These are phyloP conservation scores for Rubia peregrina DNA, from an alignment of 305 asterid genomes.

Conservation along the genomic window DNA sequence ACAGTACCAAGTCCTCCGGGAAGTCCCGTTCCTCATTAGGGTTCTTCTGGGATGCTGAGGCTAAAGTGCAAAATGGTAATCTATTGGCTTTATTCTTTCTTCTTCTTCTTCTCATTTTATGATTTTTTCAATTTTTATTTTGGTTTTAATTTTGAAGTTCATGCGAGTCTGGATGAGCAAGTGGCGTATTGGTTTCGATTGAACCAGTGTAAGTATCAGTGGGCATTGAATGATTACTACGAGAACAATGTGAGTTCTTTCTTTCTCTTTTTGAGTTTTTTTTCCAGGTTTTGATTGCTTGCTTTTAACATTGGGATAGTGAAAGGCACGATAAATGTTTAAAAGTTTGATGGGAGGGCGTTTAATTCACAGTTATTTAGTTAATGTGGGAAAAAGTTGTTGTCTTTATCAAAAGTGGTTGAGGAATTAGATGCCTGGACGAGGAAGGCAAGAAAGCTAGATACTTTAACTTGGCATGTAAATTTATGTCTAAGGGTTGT, in stretches of 20 bases:
- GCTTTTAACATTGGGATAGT: not conserved
- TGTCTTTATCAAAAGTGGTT: conserved; percentile 6
- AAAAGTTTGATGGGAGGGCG: not conserved
- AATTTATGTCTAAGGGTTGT: not conserved
- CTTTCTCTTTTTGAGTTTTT: not conserved
- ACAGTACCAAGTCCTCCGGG: conserved; percentile 18
- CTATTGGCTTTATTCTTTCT: not conserved
- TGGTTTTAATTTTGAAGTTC: conserved; percentile 38
- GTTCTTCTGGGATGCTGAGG: conserved; percentile 37
- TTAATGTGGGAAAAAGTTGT: not conserved
- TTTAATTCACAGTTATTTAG: not conserved
- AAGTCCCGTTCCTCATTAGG: conserved; percentile 24
- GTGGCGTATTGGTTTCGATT: conserved; percentile 95
- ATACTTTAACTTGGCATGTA: not conserved
- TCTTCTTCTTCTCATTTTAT: not conserved
- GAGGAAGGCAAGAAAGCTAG: conserved; percentile 2
- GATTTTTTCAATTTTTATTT: not conserved
- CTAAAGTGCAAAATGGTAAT: conserved; percentile 62
- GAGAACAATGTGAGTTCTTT: conserved; percentile 36
- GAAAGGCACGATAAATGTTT: not conserved
- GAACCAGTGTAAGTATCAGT: conserved; percentile 94
- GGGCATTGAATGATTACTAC: conserved; percentile 91
- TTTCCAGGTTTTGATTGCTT: not conserved
- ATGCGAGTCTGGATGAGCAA: conserved; percentile 78
- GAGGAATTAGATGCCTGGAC: conserved; percentile 1